Conservation (phyloP, 1,139 yeast genomes). For the Saccharomyces hybrid region DNA sequence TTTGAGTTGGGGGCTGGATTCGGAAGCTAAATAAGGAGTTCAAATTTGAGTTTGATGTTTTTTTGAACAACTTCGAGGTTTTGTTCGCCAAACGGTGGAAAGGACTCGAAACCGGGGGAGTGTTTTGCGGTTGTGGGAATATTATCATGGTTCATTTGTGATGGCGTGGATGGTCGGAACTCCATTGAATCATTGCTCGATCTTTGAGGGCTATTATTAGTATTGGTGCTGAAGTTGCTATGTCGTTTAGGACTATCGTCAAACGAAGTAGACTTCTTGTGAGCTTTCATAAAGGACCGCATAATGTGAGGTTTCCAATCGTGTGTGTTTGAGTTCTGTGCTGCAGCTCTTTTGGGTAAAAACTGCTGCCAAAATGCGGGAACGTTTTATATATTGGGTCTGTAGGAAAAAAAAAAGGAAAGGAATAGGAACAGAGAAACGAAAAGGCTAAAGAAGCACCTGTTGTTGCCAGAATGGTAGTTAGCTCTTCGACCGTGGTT, state of each 20-base stretch:
- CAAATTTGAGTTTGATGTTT: conserved; percentile 15
- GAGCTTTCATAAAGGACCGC: conserved; percentile 36
- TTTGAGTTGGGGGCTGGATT: background rate
- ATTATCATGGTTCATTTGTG: conserved; percentile 9
- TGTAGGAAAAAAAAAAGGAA: background rate
- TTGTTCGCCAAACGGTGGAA: conserved; percentile 26
- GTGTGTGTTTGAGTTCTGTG: background rate
- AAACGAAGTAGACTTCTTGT: conserved; percentile 31
- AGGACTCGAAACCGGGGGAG: conserved; percentile 29
- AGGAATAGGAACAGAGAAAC: background rate
- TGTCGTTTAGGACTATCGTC: conserved; percentile 20
- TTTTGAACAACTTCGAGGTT: conserved; percentile 26
- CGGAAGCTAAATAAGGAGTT: conserved; percentile 8
- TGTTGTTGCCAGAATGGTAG: background rate
- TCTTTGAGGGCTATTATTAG: conserved; percentile 16
- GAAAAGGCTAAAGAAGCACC: background rate
- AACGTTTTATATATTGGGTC: background rate
- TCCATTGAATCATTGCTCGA: conserved; percentile 17
- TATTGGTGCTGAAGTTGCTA: conserved; percentile 9
- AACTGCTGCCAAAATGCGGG: background rate
- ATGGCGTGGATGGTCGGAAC: conserved; percentile 16
- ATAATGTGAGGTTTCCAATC: conserved; percentile 11
- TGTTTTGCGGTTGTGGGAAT: conserved; percentile 11
- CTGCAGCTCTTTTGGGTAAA: background rate
- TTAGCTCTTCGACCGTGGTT: background rate